Evolutionary conservation across 2,329 filamentous ascomycete genomes (phyloP), one percentile per base, ranked within the genome.

Genomic region (Aspergillus jensenii): DNA sequence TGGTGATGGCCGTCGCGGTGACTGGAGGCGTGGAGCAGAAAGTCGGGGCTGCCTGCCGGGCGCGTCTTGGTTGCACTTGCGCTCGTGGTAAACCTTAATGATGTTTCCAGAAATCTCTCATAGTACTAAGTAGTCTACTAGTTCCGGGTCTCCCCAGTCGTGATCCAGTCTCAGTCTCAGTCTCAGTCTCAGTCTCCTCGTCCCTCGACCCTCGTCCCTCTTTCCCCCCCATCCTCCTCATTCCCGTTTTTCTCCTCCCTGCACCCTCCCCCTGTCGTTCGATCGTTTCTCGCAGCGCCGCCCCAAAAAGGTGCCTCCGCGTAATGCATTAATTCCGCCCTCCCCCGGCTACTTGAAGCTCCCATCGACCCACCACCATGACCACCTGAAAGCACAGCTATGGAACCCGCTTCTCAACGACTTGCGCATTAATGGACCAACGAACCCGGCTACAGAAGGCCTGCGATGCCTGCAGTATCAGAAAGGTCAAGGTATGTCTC

Each of bases 381-480:
- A 63, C 52, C 59, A 64, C 64, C 62, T 61, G 51, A 52, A 55
- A 31, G 39, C 45, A 35, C 39, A 51, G 54, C 40, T 35, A 63
- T 65, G 67, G 66, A 63, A 61, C 64, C 62, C 52, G 50, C 55
- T 54, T 58, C 56, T 58, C 57, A 46, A 44, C 59, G 49, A 58
- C 39, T 57, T 52, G 39, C 60, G 61, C 53, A 62, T 63, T 58
- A 59, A 76, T 76, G 74, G 72, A 75, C 64, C 60, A 64, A 56
- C 72, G 75, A 69, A 72, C 71, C 47, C 71, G 80, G 61, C 66
- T 82, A 64, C 75, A 78, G 56, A 82, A 81, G 71, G 80, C 80
- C 51, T 82, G 80, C 69, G 80, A 82, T 69, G 79, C 78, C 59
- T 82, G 80, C 61, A 81, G 79, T 67, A 78, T 80, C 54, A 74